These are phyloP conservation scores for Zizania latifolia DNA, from an alignment of 176 grass and related monocot species.

Conservation along the genomic window DNA sequence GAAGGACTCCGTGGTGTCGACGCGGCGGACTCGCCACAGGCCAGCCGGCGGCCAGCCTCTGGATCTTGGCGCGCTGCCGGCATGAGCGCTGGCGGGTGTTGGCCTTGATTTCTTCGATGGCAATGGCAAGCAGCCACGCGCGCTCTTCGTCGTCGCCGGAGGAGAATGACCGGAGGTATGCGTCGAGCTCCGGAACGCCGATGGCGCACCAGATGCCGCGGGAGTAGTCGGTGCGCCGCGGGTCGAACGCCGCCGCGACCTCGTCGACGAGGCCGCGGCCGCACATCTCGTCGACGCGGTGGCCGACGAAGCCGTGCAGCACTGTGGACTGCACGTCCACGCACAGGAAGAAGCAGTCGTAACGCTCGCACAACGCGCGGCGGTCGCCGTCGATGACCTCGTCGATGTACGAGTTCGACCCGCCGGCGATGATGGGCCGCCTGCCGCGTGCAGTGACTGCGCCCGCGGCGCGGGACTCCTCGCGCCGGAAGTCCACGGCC, in stretches of 20 bases:
- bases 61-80: neutral
- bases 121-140: neutral
- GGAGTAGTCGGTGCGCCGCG: neutral
- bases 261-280: conserved; percentile 32
- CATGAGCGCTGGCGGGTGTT: conserved; percentile 39
- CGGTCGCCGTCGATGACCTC: conserved; percentile 4
- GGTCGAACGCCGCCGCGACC: conserved; percentile 19
- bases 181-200: neutral
- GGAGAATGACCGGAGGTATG: neutral
- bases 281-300: conserved; percentile 46
- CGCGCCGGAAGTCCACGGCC: conserved; percentile 40
- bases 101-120: neutral
- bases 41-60: neutral
- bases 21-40: neutral
- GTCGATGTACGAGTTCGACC: conserved; percentile 41
- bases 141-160: neutral
- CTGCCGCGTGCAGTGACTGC: conserved; percentile 17
- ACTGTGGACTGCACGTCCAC: conserved; percentile 43
- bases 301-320: conserved; percentile 31
- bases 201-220: conserved; percentile 1
- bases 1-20: conserved; percentile 46
- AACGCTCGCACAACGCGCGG: neutral
- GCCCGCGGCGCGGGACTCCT: conserved; percentile 17
- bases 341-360: conserved; percentile 36
- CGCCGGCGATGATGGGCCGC: conserved; percentile 63